These are phyloP conservation scores for Gaultheria prostrata DNA, from an alignment of 148 eudicot genomes.

Conservation along the genomic window DNA sequence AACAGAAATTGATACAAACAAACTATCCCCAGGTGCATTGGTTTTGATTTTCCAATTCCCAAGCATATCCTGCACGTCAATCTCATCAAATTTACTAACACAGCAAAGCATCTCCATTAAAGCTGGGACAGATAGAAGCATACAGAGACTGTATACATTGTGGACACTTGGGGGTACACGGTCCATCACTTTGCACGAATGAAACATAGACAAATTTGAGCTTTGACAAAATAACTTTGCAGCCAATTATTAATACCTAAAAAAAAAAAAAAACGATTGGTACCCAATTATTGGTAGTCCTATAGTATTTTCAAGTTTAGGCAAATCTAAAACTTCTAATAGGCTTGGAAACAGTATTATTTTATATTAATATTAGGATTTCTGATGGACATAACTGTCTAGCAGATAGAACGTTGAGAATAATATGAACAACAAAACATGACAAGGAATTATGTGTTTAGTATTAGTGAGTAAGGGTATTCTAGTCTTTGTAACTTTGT, in stretches of 20 bases:
- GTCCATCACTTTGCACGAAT: background rate
- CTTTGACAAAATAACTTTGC: background rate
- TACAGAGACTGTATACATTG: background rate
- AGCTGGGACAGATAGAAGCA: background rate
- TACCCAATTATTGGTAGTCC: background rate
- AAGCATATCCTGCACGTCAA: conserved; percentile 68
- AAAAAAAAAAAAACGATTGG: background rate
- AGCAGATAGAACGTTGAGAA: background rate
- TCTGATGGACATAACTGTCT: background rate
- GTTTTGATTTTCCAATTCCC: conserved; percentile 83
- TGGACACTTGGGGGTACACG: background rate
- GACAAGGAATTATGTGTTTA: too few relatives aligned
- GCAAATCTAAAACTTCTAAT: background rate
- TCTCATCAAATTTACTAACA: background rate
- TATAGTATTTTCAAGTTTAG: background rate
- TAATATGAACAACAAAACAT: background rate
- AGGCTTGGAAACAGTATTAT: background rate
- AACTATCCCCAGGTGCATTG: conserved; percentile 25
- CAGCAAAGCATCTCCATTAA: background rate
- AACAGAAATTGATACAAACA: conserved; percentile 7
- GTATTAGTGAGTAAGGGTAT: too few relatives aligned
- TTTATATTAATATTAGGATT: background rate
- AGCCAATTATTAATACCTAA: background rate
- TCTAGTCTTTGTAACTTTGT: too few relatives aligned
- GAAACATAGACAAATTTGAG: background rate